Evolutionary conservation across 2,329 filamentous ascomycete species (phyloP), one percentile per base, ranked within the genome.

Genomic region (Xylaria sp.): DNA sequence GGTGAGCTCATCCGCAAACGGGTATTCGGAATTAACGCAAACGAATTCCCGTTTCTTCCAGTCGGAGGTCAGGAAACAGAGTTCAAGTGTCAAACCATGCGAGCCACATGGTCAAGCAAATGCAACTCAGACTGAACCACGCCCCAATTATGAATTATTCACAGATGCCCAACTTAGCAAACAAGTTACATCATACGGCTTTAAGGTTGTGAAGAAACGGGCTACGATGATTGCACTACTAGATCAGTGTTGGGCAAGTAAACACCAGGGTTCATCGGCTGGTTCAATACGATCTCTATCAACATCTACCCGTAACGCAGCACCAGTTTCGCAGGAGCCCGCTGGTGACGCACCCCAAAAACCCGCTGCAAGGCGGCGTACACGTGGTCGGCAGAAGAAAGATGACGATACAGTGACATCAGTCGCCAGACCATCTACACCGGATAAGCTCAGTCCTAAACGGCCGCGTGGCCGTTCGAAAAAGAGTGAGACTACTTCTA

Each of bases 121-220:
- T 36, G 31, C 41, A 39, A 43, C 36, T 23, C 60, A 31, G 49
- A 23, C 39, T 54, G 54, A 62, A n/a, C 59, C 63, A 18, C 80
- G 77, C 57, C 91, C 91, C 1, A 85, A 87, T 12, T 94, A 87
- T 69, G 84, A 86, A 49, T 79, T 86, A 0, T 90, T 88, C 67
- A 90, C 90, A 2, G 90, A 91, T 69, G 80, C 84, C 9, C 87
- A 92, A 67, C 81, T 94, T 18, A 82, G 88, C 2, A 87, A 85
- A 65, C 86, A 91, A 74, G 81, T 94, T 54, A 81, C 85, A 5
- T 83, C 84, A 0, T 94, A 89, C 75, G 91, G 91, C 0, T 94
- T 94, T 80, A 94, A 94, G 76, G 83, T 90, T 0, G 82, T 94
- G 36, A 92, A 90, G 76, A 88, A 83, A 64, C 86, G 92, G 20